phyloP scores from a whole-genome alignment of 352 stramenopile genomes.

The Globisporangium echinulatum region DNA sequence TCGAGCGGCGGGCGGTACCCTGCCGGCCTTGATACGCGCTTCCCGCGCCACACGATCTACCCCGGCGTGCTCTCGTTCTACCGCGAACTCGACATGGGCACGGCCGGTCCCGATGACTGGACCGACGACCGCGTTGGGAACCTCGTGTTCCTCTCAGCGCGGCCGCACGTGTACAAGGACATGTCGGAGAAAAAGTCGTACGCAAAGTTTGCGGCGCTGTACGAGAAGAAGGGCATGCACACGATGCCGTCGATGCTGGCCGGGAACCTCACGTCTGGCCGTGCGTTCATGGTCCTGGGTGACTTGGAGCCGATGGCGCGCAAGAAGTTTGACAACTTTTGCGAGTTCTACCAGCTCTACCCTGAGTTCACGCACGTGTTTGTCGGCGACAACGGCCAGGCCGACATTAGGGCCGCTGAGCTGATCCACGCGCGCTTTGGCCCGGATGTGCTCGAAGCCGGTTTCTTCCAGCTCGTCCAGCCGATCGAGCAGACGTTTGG shows the following conservation, averaged over 20 bases:
- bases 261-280: slow-evolving; percentile 91
- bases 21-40: slow-evolving; percentile 92
- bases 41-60: slow-evolving; percentile 92
- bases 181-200: slow-evolving; percentile 97
- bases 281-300: slow-evolving; percentile 93
- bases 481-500: slow-evolving; percentile 82
- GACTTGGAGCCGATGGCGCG: slow-evolving; percentile 94
- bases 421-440: slow-evolving; percentile 82
- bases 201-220: slow-evolving; percentile 93
- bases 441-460: slow-evolving; percentile 54
- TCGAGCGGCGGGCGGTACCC: slow-evolving; percentile 94
- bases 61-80: slow-evolving; percentile 98
- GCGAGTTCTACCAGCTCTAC: slow-evolving; percentile 96
- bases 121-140: slow-evolving; percentile 90
- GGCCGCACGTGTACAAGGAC: slow-evolving; percentile 99
- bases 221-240: slow-evolving; percentile 92
- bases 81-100: slow-evolving; percentile 95
- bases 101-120: slow-evolving; percentile 84
- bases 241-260: slow-evolving; percentile 93
- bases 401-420: slow-evolving; percentile 88
- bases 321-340: slow-evolving; percentile 96
- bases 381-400: slow-evolving; percentile 97
- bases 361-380: slow-evolving; percentile 98
- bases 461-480: slow-evolving; percentile 89
- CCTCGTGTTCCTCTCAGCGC: slow-evolving; percentile 96